Conservation (phyloP, 805 yeast genomes). For the Saturnispora hagleri region DNA sequence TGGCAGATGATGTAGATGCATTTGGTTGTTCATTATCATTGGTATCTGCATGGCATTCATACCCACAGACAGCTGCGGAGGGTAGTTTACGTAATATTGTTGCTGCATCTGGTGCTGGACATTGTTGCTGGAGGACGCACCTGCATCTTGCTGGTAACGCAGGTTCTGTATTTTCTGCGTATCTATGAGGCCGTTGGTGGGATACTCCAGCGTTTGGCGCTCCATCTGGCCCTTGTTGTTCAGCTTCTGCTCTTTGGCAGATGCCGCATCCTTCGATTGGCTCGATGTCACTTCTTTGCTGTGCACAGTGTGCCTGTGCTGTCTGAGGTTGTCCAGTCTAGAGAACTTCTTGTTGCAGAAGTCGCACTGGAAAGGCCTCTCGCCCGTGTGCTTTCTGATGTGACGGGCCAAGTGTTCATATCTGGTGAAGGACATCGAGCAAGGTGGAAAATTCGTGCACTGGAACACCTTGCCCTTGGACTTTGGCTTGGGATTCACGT, state of each 20-base stretch:
- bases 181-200: not conserved
- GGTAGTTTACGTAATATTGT: not conserved
- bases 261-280: conserved; percentile 22
- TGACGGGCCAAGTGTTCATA: conserved; percentile 91
- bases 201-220: not conserved
- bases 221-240: not conserved
- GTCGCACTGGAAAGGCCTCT: conserved; percentile 82
- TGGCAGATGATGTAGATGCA: not conserved
- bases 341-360: conserved; percentile 73
- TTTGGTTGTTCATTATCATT: not conserved
- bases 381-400: conserved; percentile 90
- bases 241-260: not conserved
- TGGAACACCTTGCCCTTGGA: conserved; percentile 62
- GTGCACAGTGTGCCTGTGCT: conserved; percentile 83
- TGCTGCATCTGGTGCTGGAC: not conserved
- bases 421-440: conserved; percentile 82
- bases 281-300: conserved; percentile 36
- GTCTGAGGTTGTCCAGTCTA: conserved; percentile 79
- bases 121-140: not conserved
- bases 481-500: conserved; percentile 27
- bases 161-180: not conserved
- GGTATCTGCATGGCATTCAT: not conserved
- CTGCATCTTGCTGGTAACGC: not conserved
- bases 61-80: not conserved
- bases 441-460: conserved; percentile 79